phyloP scores from a whole-genome alignment of 1,284 basidiomycete genomes.

The Cutaneotrichosporon cyanovorans region DNA sequence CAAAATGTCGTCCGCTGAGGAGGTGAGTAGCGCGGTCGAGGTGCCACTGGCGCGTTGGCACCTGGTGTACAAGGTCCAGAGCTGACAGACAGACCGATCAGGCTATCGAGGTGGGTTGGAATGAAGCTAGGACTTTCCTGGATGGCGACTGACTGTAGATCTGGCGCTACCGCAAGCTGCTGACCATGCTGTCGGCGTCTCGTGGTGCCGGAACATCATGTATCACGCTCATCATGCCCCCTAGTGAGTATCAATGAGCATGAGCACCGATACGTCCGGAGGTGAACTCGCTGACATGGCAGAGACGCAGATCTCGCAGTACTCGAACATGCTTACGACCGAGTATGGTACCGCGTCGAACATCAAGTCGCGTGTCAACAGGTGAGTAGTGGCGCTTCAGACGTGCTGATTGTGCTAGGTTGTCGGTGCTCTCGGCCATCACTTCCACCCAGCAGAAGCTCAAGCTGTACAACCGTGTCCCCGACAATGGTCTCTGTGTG shows the following conservation, averaged over 20 bases:
- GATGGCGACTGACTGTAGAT: slow-evolving; percentile 36
- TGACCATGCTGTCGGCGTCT: slow-evolving; percentile 85
- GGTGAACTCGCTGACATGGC: slow-evolving; percentile 3
- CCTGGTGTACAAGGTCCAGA: no score
- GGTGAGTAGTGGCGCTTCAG: slow-evolving; percentile 40
- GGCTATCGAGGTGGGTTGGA: slow-evolving; percentile 33
- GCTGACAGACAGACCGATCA: slow-evolving; percentile 35
- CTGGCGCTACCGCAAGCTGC: slow-evolving; percentile 97
- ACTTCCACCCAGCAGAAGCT: slow-evolving; percentile 98
- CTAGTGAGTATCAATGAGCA: slow-evolving; percentile 53
- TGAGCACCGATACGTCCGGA: not conserved
- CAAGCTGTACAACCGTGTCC: slow-evolving; percentile 92
- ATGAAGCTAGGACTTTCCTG: not conserved
- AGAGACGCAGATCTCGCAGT: slow-evolving; percentile 88
- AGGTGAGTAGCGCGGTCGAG: slow-evolving; percentile 10
- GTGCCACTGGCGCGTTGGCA: no score
- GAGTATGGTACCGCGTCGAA: slow-evolving; percentile 98
- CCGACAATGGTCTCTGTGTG: slow-evolving; percentile 91
- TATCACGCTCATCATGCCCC: slow-evolving; percentile 96
- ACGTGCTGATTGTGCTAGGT: slow-evolving; percentile 31
- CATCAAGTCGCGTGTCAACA: slow-evolving; percentile 99
- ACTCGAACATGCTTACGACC: slow-evolving; percentile 91
- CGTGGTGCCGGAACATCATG: slow-evolving; percentile 97
- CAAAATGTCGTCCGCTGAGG: slow-evolving; percentile 13
- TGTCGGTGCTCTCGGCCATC: slow-evolving; percentile 95